These are phyloP conservation scores for Carex cristatella DNA, from an alignment of 176 grass and related monocot species.

Conservation along the genomic window DNA sequence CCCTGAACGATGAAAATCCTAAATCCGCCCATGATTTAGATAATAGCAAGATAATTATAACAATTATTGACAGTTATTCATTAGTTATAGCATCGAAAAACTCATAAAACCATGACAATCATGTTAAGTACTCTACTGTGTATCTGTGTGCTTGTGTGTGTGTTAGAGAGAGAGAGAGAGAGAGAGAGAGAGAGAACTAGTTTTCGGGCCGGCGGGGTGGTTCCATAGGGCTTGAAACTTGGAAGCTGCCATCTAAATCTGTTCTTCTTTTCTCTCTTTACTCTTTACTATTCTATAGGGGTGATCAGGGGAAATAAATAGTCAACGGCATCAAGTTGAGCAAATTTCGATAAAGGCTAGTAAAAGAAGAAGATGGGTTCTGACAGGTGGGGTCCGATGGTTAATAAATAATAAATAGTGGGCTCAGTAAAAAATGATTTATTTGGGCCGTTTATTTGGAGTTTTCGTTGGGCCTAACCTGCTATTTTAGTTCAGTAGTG, in stretches of 20 bases:
- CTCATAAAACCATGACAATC: not conserved
- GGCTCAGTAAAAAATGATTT: not conserved
- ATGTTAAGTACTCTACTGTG: not conserved
- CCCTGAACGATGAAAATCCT: too few relatives aligned
- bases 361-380: not conserved
- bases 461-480: too few relatives aligned
- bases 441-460: not conserved
- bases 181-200: conserved; percentile 37
- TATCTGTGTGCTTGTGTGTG: not conserved
- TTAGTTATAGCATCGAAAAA: not conserved
- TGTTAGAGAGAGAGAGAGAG: not conserved
- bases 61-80: not conserved
- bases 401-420: not conserved
- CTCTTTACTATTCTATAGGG: not conserved
- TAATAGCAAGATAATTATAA: not conserved
- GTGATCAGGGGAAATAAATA: too few relatives aligned
- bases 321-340: not conserved
- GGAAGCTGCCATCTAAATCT: conserved; percentile 48
- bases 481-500: too few relatives aligned
- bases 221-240: conserved; percentile 91
- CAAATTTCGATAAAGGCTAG: not conserved
- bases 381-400: not conserved
- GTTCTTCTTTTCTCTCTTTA: conserved; percentile 2
- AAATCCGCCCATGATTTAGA: too few relatives aligned
- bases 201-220: conserved; percentile 93